Percentiles rank a stretch among this genome's conserved stretches.
Conservation (phyloP, 2,329 filamentous ascomycete genomes). For the Hymenoscyphus albidus region DNA sequence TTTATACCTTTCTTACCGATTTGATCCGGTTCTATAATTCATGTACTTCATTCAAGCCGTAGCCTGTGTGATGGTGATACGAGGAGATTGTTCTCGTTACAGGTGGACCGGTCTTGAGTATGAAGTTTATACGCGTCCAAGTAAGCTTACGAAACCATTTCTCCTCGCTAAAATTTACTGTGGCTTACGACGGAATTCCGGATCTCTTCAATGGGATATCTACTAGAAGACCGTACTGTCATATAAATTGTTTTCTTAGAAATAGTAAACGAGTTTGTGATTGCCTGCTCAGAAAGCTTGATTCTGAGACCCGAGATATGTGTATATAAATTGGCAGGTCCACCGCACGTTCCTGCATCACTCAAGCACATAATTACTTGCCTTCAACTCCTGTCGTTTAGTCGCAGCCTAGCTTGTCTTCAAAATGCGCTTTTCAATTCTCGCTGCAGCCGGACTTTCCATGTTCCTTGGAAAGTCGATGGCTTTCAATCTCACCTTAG, state of each 20-base stretch:
- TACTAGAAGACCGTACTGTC: not conserved
- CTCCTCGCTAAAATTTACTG: not conserved
- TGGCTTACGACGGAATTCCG: conserved; percentile 1
- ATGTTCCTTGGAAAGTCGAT: not conserved
- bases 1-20: too few relatives aligned
- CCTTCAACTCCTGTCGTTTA: not conserved
- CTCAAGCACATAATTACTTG: not conserved
- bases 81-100: too few relatives aligned
- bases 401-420: not conserved
- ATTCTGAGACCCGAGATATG: not conserved
- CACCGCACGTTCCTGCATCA: not conserved
- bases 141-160: not conserved
- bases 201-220: not conserved
- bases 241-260: not conserved
- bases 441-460: not conserved
- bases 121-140: not conserved
- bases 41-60: too few relatives aligned
- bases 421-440: not conserved
- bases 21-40: too few relatives aligned
- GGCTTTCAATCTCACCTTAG: not conserved
- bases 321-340: not conserved
- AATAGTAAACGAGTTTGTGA: not conserved
- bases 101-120: not conserved
- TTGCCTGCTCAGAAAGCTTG: not conserved
- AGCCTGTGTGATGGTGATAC: too few relatives aligned